phyloP scores from a whole-genome alignment of 2,329 filamentous ascomycete species.

The Alternaria panax region DNA sequence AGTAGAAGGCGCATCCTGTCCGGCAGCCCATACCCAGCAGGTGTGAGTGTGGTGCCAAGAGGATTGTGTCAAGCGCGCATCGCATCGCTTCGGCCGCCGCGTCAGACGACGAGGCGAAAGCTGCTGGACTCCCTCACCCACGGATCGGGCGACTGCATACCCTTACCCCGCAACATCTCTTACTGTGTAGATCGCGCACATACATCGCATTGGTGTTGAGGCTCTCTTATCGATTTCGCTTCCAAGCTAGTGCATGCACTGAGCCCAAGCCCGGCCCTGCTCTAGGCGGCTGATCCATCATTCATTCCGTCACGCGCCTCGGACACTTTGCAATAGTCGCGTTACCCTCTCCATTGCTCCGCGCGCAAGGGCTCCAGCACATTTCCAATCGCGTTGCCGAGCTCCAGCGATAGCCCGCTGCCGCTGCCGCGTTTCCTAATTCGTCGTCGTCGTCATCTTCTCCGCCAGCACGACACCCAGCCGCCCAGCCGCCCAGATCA shows the following conservation, averaged over 20 bases:
- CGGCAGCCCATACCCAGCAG: too few relatives aligned
- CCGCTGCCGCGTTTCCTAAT: constrained; percentile 20
- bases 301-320: constrained; percentile 22
- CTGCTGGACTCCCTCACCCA: constrained; percentile 12
- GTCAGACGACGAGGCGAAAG: constrained; percentile 13
- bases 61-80: constrained; percentile 9
- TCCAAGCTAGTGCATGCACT: constrained; percentile 15
- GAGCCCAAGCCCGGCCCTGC: constrained; percentile 19
- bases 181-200: neutral
- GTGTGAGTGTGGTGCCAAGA: constrained; percentile 11
- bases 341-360: constrained; percentile 8
- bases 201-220: constrained; percentile 15
- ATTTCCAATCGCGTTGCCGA: constrained; percentile 9
- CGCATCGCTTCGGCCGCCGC: constrained; percentile 1
- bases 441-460: too few relatives aligned
- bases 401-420: constrained; percentile 13
- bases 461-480: constrained; percentile 25
- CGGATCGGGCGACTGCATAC: constrained; percentile 5
- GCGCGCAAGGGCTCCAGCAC: constrained; percentile 6
- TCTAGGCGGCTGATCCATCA: constrained; percentile 32
- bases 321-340: too few relatives aligned
- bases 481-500: constrained; percentile 17
- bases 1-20: too few relatives aligned
- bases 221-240: constrained; percentile 28
- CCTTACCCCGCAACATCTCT: constrained; percentile 7